Evolutionary conservation across 371 early-diverging fungal genomes (phyloP), one percentile per base, ranked within the genome.

Genomic region (Paraphysoderma sedebokerense): DNA sequence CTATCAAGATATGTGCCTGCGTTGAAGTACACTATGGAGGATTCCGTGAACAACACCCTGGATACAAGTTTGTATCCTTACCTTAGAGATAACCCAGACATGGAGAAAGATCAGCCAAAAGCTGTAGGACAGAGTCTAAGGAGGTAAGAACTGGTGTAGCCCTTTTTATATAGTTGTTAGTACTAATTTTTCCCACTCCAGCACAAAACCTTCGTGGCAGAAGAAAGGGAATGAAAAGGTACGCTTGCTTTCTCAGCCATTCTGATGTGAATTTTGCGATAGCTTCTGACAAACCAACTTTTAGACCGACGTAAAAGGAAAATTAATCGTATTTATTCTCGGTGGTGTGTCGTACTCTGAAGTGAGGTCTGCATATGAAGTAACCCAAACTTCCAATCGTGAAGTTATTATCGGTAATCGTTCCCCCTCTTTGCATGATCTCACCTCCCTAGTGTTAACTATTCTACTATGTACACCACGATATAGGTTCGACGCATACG

Each of bases 261-360:
- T 63, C 38, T 0, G 56, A 39, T 19, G 51, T 52, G 5, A 38
- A 41, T 13, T 50, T 47, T n/a, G n/a, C n/a, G 46, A 47, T 48
- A 52, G 42, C 51, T 17, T 55, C 51, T 11, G 52, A 46, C n/a
- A 42, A 38, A 2, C 49, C 42, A 13, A 54, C 54, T 57, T 58
- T 46, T 31, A 34, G 39, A 44, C 48, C 29, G 28, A 52, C 50
- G 49, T 60, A 53, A 45, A 56, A 53, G 19, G 55, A 56, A 47
- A 78, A 12, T 44, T 82, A n/a, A 68, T 83, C 36, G 65, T 95
- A 7, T 98, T 92, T 55, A 68, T 90, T 37, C 78, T 87, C 12
- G 96, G 98, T 23, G 98, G 96, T 13, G 62, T 88, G 42, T 89
- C 97, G 5, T 82, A 82, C 37, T 82, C 89, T 13, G 98, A 96